phyloP scores from a whole-genome alignment of 495 filamentous ascomycete genomes.

The Oleoguttula mirabilis region DNA sequence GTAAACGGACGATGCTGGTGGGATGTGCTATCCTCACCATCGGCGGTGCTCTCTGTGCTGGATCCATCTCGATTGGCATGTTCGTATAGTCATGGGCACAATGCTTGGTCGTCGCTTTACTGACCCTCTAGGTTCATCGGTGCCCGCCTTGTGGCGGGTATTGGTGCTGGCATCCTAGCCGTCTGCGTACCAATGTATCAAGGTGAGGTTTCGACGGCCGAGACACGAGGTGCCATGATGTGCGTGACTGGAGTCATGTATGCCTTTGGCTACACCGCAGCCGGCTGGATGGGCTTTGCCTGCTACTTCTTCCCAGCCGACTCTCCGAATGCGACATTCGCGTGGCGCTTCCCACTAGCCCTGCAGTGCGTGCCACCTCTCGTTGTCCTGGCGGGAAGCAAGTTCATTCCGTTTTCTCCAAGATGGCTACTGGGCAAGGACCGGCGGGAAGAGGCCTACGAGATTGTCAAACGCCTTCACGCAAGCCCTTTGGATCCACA shows the following conservation, averaged over 20 bases:
- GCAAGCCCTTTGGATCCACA: constrained; percentile 7
- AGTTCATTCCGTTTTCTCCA: constrained; percentile 17
- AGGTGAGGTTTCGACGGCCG: constrained; percentile 20
- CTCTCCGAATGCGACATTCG: constrained; percentile 10
- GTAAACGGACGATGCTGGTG: constrained; percentile 19
- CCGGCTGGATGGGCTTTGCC: constrained; percentile 21
- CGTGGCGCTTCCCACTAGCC: constrained; percentile 20
- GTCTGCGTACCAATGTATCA: constrained; percentile 17
- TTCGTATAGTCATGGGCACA: too few relatives aligned
- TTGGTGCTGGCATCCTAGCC: constrained; percentile 18
- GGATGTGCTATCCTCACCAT: constrained; percentile 16
- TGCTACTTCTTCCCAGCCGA: constrained; percentile 16
- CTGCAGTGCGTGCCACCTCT: constrained; percentile 20
- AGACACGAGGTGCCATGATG: constrained; percentile 21
- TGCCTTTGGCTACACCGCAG: constrained; percentile 17
- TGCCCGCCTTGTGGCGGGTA: constrained; percentile 14
- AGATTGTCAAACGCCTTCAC: constrained; percentile 15
- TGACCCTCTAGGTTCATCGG: too few relatives aligned
- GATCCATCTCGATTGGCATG: constrained; percentile 18
- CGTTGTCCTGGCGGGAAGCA: constrained; percentile 15
- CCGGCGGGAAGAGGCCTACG: constrained; percentile 19
- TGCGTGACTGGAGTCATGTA: constrained; percentile 23
- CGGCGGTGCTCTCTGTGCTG: constrained; percentile 20
- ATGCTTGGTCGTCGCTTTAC: too few relatives aligned
- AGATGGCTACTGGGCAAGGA: constrained; percentile 19